A percentile compares a stretch with the other conserved stretches of the same genome.
These are phyloP conservation scores for Ceratobasidium sp. DNA, from an alignment of 1,284 basidiomycete genomes.

Conservation along the genomic window DNA sequence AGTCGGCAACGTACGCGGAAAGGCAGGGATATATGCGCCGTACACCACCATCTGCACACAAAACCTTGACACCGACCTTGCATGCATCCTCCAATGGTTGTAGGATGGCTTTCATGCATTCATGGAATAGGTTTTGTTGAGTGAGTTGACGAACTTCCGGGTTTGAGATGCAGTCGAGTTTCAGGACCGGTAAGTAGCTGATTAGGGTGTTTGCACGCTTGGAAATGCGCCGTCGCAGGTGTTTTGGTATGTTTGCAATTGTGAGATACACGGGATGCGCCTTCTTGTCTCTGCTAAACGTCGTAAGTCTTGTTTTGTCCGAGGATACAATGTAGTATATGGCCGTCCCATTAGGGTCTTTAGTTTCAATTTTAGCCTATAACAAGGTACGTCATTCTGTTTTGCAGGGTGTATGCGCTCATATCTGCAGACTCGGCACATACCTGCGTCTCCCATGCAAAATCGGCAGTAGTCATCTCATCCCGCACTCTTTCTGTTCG, in stretches of 20 bases:
- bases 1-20: constrained; percentile 38
- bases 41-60: constrained; percentile 29
- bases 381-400: neutral
- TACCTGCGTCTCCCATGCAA: constrained; percentile 40
- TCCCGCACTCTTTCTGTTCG: neutral
- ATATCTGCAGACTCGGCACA: neutral
- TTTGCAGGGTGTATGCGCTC: neutral
- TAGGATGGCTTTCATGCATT: constrained; percentile 24
- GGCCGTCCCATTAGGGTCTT: neutral
- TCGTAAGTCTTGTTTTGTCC: constrained; percentile 41
- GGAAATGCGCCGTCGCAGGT: constrained; percentile 16
- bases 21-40: constrained; percentile 35
- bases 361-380: neutral
- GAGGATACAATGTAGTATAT: constrained; percentile 32
- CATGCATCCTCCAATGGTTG: constrained; percentile 19
- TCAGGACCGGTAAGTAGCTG: constrained; percentile 31
- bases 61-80: constrained; percentile 13
- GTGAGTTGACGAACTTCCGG: neutral
- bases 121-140: constrained; percentile 9
- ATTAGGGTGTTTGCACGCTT: constrained; percentile 35
- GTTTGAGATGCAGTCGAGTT: constrained; percentile 1
- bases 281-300: constrained; percentile 39
- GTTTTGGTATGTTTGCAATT: constrained; percentile 44
- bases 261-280: constrained; percentile 44
- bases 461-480: constrained; percentile 33